These are phyloP conservation scores for Lentinula novae-zelandiae DNA, from an alignment of 1,284 basidiomycete genomes.

Conservation along the genomic window DNA sequence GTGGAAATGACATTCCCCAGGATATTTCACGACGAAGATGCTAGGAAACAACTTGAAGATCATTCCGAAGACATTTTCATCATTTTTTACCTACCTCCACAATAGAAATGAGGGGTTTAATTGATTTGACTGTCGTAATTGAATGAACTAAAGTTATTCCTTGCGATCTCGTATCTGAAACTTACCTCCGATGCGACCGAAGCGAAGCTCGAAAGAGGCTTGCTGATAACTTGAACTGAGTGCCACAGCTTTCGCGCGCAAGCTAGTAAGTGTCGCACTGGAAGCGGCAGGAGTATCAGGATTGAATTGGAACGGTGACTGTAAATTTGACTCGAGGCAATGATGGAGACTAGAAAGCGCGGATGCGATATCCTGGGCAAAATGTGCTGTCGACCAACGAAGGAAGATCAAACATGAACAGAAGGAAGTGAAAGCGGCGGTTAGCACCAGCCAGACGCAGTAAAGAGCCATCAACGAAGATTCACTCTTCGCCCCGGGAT, in stretches of 20 bases:
- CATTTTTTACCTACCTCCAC: constrained; percentile 20
- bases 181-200: constrained; percentile 43
- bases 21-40: constrained; percentile 44
- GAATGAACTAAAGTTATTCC: not conserved
- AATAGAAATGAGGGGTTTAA: constrained; percentile 40
- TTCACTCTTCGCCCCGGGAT: constrained; percentile 29
- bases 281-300: constrained; percentile 7
- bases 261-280: constrained; percentile 23
- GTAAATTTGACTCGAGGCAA: constrained; percentile 32
- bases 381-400: constrained; percentile 39
- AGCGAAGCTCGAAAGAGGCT: constrained; percentile 43
- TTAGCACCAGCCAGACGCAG: constrained; percentile 41
- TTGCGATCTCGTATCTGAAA: not conserved
- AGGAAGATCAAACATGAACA: constrained; percentile 36
- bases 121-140: constrained; percentile 33
- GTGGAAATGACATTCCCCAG: constrained; percentile 37
- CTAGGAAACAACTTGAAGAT: constrained; percentile 25
- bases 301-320: constrained; percentile 21
- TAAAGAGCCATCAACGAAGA: constrained; percentile 26
- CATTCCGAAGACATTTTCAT: not conserved
- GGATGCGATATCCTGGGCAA: constrained; percentile 36
- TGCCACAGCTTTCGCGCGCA: constrained; percentile 35
- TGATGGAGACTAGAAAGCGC: constrained; percentile 32
- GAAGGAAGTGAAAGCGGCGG: constrained; percentile 37
- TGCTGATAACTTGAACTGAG: constrained; percentile 42